phyloP scores from a whole-genome alignment of 1,284 basidiomycete genomes.

The Microbotryum intermedium region DNA sequence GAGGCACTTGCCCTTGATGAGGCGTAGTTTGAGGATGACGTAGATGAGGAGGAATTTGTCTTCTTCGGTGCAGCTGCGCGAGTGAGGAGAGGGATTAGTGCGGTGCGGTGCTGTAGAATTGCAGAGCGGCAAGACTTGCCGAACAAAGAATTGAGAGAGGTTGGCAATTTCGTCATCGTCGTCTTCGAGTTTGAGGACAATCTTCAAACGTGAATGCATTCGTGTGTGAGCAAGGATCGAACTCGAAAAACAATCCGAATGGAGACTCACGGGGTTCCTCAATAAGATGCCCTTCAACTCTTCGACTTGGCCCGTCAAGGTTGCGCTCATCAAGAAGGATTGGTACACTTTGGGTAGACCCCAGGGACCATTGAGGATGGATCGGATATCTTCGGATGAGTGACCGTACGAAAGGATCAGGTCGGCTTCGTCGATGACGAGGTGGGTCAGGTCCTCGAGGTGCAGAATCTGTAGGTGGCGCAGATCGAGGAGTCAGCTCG shows the following conservation, averaged over 20 bases:
- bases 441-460: constrained; percentile 60
- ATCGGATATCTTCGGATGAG: constrained; percentile 71
- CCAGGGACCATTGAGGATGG: constrained; percentile 61
- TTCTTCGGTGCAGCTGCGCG: constrained; percentile 67
- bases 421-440: constrained; percentile 97
- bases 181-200: constrained; percentile 75
- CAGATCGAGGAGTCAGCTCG: neutral
- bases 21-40: constrained; percentile 86
- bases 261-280: constrained; percentile 66
- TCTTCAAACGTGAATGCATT: constrained; percentile 45
- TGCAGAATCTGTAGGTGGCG: constrained; percentile 48
- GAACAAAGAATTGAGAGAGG: constrained; percentile 79
- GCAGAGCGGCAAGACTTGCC: constrained; percentile 42
- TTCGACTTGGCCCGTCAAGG: constrained; percentile 92
- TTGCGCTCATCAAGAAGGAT: constrained; percentile 94
- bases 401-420: constrained; percentile 96
- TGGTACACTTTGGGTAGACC: constrained; percentile 84
- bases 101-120: neutral
- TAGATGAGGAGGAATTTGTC: constrained; percentile 94
- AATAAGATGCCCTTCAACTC: constrained; percentile 78
- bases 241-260: neutral
- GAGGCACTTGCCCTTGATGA: constrained; percentile 93
- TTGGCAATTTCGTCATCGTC: constrained; percentile 65
- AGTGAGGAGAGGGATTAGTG: constrained; percentile 6
- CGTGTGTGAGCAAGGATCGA: neutral